Conservation (phyloP, 208 protist genomes). For the Crithidia expoeki region DNA sequence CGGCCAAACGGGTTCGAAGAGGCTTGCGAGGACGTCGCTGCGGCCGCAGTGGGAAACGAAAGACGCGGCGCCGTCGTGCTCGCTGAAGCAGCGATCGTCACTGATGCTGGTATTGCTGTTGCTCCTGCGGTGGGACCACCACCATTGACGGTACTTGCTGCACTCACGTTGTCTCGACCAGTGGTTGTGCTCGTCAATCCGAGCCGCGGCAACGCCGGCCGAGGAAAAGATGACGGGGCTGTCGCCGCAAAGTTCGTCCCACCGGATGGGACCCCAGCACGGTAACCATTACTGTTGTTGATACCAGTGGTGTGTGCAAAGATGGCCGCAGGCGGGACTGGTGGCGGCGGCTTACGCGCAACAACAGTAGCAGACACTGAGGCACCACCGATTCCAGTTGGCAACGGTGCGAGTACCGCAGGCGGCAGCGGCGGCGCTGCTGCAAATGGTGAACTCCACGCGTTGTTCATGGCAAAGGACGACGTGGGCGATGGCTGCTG, state of each 20-base stretch:
- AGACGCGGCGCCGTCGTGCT: not conserved
- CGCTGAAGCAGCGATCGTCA: too few relatives aligned
- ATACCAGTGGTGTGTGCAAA: not conserved
- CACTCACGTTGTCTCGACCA: not conserved
- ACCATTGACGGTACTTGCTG: too few relatives aligned
- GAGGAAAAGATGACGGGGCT: constrained; percentile 8
- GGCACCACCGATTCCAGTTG: not conserved
- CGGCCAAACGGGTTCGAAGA: constrained; percentile 47
- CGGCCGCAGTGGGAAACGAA: not conserved
- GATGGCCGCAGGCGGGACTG: constrained; percentile 19
- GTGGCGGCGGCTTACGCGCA: constrained; percentile 6
- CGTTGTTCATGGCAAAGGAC: constrained; percentile 5
- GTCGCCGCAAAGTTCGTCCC: constrained; percentile 19
- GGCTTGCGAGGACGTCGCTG: not conserved
- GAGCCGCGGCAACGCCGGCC: not conserved
- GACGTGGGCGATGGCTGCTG: not conserved
- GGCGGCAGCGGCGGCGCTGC: not conserved
- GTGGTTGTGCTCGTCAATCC: not conserved
- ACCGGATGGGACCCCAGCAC: too few relatives aligned
- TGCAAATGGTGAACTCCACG: constrained; percentile 9
- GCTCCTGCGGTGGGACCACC: too few relatives aligned
- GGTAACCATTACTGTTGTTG: too few relatives aligned
- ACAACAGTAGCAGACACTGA: not conserved
- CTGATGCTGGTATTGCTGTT: not conserved
- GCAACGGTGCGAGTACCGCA: constrained; percentile 26